These are phyloP conservation scores for Eucalyptus coolabah DNA, from an alignment of 345 rosid genomes.

Conservation along the genomic window DNA sequence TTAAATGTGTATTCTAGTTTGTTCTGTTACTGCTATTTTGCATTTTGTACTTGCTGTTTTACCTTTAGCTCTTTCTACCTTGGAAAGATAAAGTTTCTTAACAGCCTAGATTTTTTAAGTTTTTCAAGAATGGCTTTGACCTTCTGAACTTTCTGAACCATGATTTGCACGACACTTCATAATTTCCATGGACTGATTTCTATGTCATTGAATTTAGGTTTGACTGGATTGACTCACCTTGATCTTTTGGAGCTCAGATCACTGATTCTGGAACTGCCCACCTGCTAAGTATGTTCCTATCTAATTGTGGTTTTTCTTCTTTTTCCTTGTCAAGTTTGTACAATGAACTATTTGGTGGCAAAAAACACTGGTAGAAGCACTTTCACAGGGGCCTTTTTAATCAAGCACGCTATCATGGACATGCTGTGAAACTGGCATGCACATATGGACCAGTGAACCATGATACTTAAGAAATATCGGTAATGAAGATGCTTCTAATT, in stretches of 20 bases:
- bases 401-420: neutral
- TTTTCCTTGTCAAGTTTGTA: neutral
- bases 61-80: neutral
- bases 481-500: neutral
- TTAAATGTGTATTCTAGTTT: neutral
- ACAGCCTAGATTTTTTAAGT: neutral
- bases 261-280: constrained; percentile 67
- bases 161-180: neutral
- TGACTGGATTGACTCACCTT: constrained; percentile 73
- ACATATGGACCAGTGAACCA: neutral
- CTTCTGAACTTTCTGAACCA: neutral
- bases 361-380: neutral
- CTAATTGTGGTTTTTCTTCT: neutral
- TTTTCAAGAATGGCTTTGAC: neutral
- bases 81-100: neutral
- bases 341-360: neutral
- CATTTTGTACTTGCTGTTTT: neutral
- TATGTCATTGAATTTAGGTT: constrained; percentile 26
- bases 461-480: neutral
- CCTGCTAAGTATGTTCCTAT: constrained; percentile 42
- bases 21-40: neutral
- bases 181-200: neutral
- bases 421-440: neutral
- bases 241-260: constrained; percentile 85
- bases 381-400: neutral